Conservation (phyloP, 805 yeast species). For the Candida boidinii region DNA sequence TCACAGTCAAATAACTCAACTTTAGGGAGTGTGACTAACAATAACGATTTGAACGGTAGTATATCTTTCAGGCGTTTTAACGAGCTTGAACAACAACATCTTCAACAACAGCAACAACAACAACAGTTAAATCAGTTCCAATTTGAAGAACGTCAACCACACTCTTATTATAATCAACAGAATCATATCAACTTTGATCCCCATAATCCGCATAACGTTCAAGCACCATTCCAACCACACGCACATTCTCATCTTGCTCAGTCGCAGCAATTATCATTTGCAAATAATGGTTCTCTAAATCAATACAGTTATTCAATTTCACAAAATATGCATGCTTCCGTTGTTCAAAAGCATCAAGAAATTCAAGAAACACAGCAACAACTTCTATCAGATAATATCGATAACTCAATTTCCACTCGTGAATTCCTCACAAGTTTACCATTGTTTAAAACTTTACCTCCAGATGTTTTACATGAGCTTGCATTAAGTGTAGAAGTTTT, state of each 20-base stretch:
- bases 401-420: slow-evolving; percentile 43
- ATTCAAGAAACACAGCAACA: neutral
- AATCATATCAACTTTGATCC: too few species aligned
- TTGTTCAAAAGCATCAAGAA: neutral
- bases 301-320: too few species aligned
- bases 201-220: too few species aligned
- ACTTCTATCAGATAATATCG: slow-evolving; percentile 29
- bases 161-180: too few species aligned
- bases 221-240: neutral
- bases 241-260: neutral
- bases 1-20: neutral
- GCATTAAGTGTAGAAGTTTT: slow-evolving; percentile 57
- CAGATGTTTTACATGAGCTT: slow-evolving; percentile 51
- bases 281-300: too few species aligned
- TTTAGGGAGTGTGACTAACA: neutral
- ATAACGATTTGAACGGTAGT: slow-evolving; percentile 1
- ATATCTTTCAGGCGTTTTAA: too few species aligned
- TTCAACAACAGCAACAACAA: neutral
- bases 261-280: neutral
- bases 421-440: slow-evolving; percentile 51
- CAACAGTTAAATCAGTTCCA: too few species aligned
- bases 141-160: neutral
- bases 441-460: slow-evolving; percentile 48
- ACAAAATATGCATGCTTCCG: neutral
- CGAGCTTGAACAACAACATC: slow-evolving; percentile 1